Conservation (phyloP, 106 monocot species). For the Apostasia ramifera region DNA sequence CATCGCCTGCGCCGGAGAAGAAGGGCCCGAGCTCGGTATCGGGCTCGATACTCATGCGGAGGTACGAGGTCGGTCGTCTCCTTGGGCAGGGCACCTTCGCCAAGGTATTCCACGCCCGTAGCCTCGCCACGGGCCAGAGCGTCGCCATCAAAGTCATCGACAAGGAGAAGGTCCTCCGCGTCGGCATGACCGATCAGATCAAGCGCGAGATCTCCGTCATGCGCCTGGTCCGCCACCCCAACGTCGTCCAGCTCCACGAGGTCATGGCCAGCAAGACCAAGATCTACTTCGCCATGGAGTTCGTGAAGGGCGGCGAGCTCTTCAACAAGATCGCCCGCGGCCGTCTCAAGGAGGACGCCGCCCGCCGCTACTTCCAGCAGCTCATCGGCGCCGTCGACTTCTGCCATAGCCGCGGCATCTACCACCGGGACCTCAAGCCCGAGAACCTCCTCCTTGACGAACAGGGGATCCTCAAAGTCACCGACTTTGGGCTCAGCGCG, state of each 20-base stretch:
- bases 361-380: slow-evolving; percentile 61
- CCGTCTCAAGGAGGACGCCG: slow-evolving; percentile 45
- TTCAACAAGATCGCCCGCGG: slow-evolving; percentile 51
- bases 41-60: slow-evolving; percentile 41
- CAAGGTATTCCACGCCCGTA: slow-evolving; percentile 52
- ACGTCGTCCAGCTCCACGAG: slow-evolving; percentile 61
- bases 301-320: slow-evolving; percentile 58
- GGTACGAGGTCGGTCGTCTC: slow-evolving; percentile 46
- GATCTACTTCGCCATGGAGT: slow-evolving; percentile 75
- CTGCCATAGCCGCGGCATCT: slow-evolving; percentile 69
- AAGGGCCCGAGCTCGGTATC: slow-evolving; percentile 26
- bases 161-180: slow-evolving; percentile 47
- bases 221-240: slow-evolving; percentile 59
- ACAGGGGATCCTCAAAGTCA: slow-evolving; percentile 54
- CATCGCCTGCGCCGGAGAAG: background rate
- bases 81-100: slow-evolving; percentile 62
- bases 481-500: slow-evolving; percentile 62
- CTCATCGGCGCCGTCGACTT: slow-evolving; percentile 53
- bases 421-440: slow-evolving; percentile 62
- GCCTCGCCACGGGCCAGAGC: slow-evolving; percentile 23
- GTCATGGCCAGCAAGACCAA: slow-evolving; percentile 79
- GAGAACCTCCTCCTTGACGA: slow-evolving; percentile 65
- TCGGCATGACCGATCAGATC: slow-evolving; percentile 64
- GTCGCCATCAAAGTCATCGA: slow-evolving; percentile 63
- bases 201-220: slow-evolving; percentile 65